Conservation (phyloP, 495 filamentous ascomycete species). For the Hypoxylon trugodes region DNA sequence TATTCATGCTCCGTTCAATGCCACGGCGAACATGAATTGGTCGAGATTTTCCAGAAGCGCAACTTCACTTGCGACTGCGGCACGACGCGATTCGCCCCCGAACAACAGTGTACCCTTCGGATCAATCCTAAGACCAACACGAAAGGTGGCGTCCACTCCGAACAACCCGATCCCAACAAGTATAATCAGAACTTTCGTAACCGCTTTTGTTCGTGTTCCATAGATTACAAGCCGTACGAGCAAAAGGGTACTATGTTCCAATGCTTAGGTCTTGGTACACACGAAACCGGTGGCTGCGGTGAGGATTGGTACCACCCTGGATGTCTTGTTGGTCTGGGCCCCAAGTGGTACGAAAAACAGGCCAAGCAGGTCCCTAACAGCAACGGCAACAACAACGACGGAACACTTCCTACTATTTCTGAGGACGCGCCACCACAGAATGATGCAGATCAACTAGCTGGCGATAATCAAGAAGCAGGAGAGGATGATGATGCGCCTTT, state of each 20-base stretch:
- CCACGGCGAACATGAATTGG: conserved; percentile 92
- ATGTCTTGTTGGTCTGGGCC: conserved; percentile 82
- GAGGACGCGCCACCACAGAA: conserved; percentile 43
- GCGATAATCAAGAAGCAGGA: conserved; percentile 36
- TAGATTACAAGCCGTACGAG: conserved; percentile 82
- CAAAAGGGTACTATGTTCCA: conserved; percentile 99
- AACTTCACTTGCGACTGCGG: conserved; percentile 98
- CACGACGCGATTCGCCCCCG: conserved; percentile 76
- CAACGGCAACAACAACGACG: conserved; percentile 26
- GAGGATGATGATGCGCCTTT: conserved; percentile 62
- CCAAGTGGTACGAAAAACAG: conserved; percentile 64
- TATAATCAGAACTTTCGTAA: conserved; percentile 97
- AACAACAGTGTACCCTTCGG: conserved; percentile 78
- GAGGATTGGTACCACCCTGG: conserved; percentile 99
- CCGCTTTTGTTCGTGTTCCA: conserved; percentile 87
- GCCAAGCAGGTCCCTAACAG: conserved; percentile 45
- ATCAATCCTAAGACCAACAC: conserved; percentile 74
- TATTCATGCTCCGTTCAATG: conserved; percentile 97
- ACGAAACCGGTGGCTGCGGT: conserved; percentile 85
- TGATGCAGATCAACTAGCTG: conserved; percentile 28
- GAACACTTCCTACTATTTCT: conserved; percentile 49
- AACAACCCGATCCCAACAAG: conserved; percentile 73
- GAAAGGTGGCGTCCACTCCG: conserved; percentile 78
- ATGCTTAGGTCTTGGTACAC: conserved; percentile 84
- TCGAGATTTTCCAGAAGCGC: conserved; percentile 95